Conservation (phyloP, 305 asterid genomes). For the Plantago rigida region DNA sequence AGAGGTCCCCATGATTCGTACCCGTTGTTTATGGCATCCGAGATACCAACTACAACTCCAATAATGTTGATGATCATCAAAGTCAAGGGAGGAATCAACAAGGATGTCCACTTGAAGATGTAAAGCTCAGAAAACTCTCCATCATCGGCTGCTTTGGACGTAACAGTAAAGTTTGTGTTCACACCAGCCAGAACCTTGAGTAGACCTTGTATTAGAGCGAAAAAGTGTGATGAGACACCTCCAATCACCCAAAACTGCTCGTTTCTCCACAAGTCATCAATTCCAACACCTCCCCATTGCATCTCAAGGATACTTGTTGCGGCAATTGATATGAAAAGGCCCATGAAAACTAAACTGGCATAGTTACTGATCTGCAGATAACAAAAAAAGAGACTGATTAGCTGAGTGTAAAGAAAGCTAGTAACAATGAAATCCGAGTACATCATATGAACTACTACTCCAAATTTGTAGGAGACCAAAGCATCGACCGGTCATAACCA, state of each 20-base stretch:
- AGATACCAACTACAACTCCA: constrained; percentile 42
- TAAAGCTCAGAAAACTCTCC: constrained; percentile 42
- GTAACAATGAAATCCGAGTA: background rate
- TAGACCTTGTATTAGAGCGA: constrained; percentile 48
- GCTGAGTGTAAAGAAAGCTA: background rate
- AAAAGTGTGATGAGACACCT: constrained; percentile 48
- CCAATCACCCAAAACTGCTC: constrained; percentile 66
- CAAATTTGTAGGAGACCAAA: no score
- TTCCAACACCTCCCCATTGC: constrained; percentile 48
- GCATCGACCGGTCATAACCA: no score
- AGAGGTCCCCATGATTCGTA: constrained; percentile 50
- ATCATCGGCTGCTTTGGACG: constrained; percentile 47
- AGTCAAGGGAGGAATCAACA: constrained; percentile 48
- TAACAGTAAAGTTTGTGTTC: constrained; percentile 46
- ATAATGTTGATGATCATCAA: constrained; percentile 40
- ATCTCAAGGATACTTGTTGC: constrained; percentile 45
- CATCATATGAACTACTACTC: no score
- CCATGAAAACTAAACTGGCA: constrained; percentile 45
- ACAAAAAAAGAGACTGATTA: constrained; percentile 7
- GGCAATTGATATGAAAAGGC: constrained; percentile 41
- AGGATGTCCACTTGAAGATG: constrained; percentile 45
- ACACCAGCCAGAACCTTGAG: constrained; percentile 48
- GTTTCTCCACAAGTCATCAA: constrained; percentile 56
- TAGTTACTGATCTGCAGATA: constrained; percentile 38
- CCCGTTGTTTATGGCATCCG: constrained; percentile 43